These are phyloP conservation scores for Sporobolomyces roseus DNA, from an alignment of 768 basidiomycete genomes.

Conservation along the genomic window DNA sequence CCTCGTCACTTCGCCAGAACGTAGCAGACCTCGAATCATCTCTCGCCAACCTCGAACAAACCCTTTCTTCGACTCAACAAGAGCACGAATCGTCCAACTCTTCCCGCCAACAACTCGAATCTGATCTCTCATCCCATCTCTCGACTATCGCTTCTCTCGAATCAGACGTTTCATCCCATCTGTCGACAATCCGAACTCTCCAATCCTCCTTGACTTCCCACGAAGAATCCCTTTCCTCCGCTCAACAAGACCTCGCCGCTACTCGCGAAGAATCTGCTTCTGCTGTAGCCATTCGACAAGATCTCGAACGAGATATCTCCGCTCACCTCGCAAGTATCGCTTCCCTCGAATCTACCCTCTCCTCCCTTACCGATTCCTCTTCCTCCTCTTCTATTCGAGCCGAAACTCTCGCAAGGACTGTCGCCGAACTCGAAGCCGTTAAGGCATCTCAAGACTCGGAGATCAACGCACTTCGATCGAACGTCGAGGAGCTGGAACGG, in stretches of 20 bases:
- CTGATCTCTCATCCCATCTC: background rate
- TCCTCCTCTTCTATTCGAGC: constrained; percentile 21
- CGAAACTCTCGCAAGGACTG: constrained; percentile 13
- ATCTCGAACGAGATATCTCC: constrained; percentile 3
- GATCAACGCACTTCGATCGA: background rate
- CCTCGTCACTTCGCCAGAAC: background rate
- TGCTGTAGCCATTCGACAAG: background rate
- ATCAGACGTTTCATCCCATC: background rate
- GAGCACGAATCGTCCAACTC: background rate
- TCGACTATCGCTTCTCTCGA: background rate
- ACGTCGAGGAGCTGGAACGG: background rate
- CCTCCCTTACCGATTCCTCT: constrained; percentile 17
- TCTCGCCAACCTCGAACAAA: background rate
- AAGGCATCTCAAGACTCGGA: constrained; percentile 14
- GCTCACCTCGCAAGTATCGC: constrained; percentile 8
- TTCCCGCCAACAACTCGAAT: background rate
- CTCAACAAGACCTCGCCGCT: constrained; percentile 9
- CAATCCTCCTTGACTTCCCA: background rate
- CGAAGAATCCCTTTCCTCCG: constrained; percentile 6
- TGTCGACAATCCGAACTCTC: constrained; percentile 2
- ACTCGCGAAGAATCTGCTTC: background rate
- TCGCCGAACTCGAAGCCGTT: constrained; percentile 25
- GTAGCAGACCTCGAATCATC: background rate
- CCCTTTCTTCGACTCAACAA: background rate
- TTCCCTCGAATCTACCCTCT: constrained; percentile 27